Evolutionary conservation across 768 basidiomycete genomes (phyloP), one percentile per base, ranked within the genome.

Genomic region (Pisolithus albus): DNA sequence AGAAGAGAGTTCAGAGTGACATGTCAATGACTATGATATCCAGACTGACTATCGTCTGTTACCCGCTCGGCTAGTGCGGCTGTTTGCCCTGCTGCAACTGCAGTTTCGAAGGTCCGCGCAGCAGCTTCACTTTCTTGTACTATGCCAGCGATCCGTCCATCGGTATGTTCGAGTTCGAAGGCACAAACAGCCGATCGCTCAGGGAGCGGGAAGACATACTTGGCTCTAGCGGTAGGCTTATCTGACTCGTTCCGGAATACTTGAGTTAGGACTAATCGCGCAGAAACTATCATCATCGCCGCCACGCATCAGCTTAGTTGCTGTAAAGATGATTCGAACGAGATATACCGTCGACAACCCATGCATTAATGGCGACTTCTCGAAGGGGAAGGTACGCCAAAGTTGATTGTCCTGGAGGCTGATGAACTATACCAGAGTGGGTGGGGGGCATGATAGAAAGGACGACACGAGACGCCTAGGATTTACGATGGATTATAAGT

Each of bases 161-260:
- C 73, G 13, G 70, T 68, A 10, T 71, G 67, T 37, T 66, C 67
- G 62, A 82, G 72, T 32, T 73, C 65, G 57, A 84, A 84, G 0
- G 72, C 74, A 52, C 79, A 82, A 7, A 82, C 71, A 0, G 79
- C 80, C 0, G 76, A 77, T 28, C 67, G 69, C 1, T 74, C 76
- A 0, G 82, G 83, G 5, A 84, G 71, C 8, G 82, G 81, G 55
- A 84, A 84, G 37, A 74, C 69, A 60, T 82, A 84, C 30, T 77
- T 72, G 24, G 76, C 78, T 43, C 74, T 67, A 38, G 63, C 61
- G 0, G 79, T 80, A 1, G 70, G 59, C 34, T 52, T 54, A 8
- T 64, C 59, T 3, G 66, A 65, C 0, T 67, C 55, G 52, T 80
- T 80, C 15, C 49, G 59, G 59, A 72, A 80, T 0, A 60, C 62